Base-by-base conservation (phyloP, 768 basidiomycete species). In the Hydnum rufescens region DNA sequence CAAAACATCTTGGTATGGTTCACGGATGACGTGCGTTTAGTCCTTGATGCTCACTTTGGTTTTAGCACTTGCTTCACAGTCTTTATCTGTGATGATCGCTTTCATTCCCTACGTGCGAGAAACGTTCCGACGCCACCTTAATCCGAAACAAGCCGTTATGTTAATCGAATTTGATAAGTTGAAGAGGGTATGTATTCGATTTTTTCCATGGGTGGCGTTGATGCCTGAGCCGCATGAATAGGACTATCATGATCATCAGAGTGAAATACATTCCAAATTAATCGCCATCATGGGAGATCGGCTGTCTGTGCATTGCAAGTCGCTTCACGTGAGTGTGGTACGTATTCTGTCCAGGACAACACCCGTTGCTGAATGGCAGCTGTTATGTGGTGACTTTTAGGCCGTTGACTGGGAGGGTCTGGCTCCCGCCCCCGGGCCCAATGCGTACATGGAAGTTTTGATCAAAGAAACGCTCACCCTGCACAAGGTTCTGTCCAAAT, bases 171-270 rank as follows among this genome's bases (percentile, higher is more conserved):
- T 97, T 63, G 95, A 99, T 68, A 96, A 93, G 69, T 75, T 97
- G 54, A 97, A 93, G 68, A 74, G 93, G 69, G 87, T 88, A 58
- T 58, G 82, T 68, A 13, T 4, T 23, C 28, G n/a, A 28, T n/a
- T 43, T 6, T 13, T 25, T 42, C 19, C 29, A 23, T 34, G 13
- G 51, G 22, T 4, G 13, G 29, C 25, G 28, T 23, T 34, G 18
- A 6, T 29, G 16, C 19, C n/a, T 3, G 3, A 43, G 5, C 22
- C 32, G 19, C 50, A 29, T 49, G 49, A 43, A 53, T 61, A 92
- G 82, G 95, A 97, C 65, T 97, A 84, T 62, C 93, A 97, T 72
- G 95, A 97, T 65, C 95, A 99, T 66, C 95, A 99, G 66, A 86
- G 93, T 62, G 95, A 97, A 70, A 97, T 99, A 51, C 93, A 97